Conservation (phyloP, 2,329 filamentous ascomycete genomes). For the Pseudogymnoascus sp. region DNA sequence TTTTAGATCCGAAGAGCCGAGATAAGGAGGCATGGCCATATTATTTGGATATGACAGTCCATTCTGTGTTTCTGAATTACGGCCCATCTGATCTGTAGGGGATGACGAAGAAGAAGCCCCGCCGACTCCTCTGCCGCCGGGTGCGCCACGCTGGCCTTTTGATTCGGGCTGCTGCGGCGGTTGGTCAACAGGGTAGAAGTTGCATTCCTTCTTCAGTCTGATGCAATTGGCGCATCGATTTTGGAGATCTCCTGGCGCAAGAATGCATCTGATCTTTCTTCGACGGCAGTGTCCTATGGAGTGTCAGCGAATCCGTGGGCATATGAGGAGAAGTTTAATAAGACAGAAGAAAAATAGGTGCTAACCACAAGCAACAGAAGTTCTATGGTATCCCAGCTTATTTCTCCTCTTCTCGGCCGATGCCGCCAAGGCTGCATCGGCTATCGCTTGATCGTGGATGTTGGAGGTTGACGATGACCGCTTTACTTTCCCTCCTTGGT, state of each 20-base stretch:
- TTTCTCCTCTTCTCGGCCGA: conserved; percentile 67
- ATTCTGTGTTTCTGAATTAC: conserved; percentile 36
- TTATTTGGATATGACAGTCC: conserved; percentile 38
- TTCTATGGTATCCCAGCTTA: conserved; percentile 91
- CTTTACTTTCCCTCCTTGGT: conserved; percentile 30
- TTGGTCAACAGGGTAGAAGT: conserved; percentile 84
- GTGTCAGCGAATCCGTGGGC: conserved; percentile 16
- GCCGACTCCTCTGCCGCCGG: neutral
- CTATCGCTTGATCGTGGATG: conserved; percentile 36
- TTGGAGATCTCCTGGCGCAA: conserved; percentile 64
- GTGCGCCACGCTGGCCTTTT: conserved; percentile 34
- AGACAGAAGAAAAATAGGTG: conserved; percentile 24
- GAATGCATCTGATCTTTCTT: conserved; percentile 87
- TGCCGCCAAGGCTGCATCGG: conserved; percentile 26
- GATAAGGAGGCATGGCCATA: conserved; percentile 39
- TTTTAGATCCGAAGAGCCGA: conserved; percentile 39
- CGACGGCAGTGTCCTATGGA: conserved; percentile 75
- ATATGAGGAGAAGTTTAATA: conserved; percentile 13
- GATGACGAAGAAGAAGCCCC: conserved; percentile 36
- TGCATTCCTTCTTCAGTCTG: conserved; percentile 87
- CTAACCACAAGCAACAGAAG: conserved; percentile 93
- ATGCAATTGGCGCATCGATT: conserved; percentile 89
- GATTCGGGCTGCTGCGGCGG: conserved; percentile 45
- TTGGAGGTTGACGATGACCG: conserved; percentile 46
- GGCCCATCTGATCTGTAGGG: conserved; percentile 39